Percentiles rank a stretch among this genome's conserved stretches.
Conservation (phyloP, 495 filamentous ascomycete species). For the Pyrenopolyporus hunteri region DNA sequence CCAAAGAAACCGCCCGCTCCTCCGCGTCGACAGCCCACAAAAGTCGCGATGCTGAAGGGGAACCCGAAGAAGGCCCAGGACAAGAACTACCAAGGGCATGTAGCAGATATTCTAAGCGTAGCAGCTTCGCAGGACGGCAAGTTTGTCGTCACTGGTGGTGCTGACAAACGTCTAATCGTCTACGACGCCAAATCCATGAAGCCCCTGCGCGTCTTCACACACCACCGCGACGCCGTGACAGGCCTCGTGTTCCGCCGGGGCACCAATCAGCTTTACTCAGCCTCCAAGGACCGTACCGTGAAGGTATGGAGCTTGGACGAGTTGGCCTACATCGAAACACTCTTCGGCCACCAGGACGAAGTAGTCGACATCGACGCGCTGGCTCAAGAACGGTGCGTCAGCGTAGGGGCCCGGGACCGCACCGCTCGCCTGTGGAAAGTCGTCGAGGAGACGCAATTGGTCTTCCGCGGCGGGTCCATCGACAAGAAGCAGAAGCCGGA, state of each 20-base stretch:
- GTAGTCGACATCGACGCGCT: conserved; percentile 83
- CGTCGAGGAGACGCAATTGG: conserved; percentile 89
- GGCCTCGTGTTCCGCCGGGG: conserved; percentile 83
- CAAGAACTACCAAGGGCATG: conserved; percentile 73
- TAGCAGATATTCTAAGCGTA: conserved; percentile 75
- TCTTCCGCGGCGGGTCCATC: conserved; percentile 82
- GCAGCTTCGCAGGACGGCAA: conserved; percentile 87
- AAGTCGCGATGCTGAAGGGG: conserved; percentile 69
- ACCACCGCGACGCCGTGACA: conserved; percentile 88
- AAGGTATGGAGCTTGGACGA: conserved; percentile 80
- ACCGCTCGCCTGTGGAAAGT: conserved; percentile 98
- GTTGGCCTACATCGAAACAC: conserved; percentile 88
- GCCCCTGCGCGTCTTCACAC: conserved; percentile 81
- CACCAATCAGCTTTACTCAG: conserved; percentile 90
- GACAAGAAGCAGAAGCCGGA: conserved; percentile 58
- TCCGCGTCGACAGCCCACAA: conserved; percentile 71
- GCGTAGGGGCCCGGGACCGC: conserved; percentile 84
- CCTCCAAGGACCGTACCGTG: conserved; percentile 85
- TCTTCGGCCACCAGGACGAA: conserved; percentile 94
- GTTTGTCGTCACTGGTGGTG: conserved; percentile 87
- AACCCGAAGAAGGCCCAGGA: conserved; percentile 65
- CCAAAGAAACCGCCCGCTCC: conserved; percentile 69
- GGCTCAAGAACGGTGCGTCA: conserved; percentile 84
- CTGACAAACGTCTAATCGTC: conserved; percentile 79
- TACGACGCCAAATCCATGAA: conserved; percentile 81